These are phyloP conservation scores for Akanthomyces lecanii DNA, from an alignment of 2,329 filamentous ascomycete species.

Conservation along the genomic window DNA sequence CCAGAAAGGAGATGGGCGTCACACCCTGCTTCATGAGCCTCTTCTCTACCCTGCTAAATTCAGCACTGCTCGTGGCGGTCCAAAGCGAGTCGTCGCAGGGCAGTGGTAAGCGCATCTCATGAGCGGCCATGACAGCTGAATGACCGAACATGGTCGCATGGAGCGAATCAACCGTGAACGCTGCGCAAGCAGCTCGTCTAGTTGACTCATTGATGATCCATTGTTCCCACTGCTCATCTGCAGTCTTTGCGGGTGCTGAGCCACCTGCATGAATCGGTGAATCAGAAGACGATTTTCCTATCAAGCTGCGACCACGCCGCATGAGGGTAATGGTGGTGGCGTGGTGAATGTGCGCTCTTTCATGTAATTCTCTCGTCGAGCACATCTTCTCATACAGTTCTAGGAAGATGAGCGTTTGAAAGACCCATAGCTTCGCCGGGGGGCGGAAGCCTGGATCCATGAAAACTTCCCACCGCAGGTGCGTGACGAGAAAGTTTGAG, in stretches of 20 bases:
- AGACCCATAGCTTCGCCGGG: slow-evolving; percentile 92
- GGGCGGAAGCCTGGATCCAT: slow-evolving; percentile 86
- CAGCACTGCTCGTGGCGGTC: slow-evolving; percentile 82
- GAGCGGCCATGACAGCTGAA: slow-evolving; percentile 92
- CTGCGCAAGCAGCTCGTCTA: slow-evolving; percentile 82
- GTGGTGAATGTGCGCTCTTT: slow-evolving; percentile 93
- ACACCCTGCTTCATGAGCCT: slow-evolving; percentile 76
- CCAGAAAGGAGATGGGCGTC: slow-evolving; percentile 81
- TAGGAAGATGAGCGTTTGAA: slow-evolving; percentile 82
- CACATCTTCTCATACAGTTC: slow-evolving; percentile 99
- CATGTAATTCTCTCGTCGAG: slow-evolving; percentile 84
- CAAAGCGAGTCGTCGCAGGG: slow-evolving; percentile 92
- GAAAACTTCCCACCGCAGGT: slow-evolving; percentile 94
- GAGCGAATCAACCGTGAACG: slow-evolving; percentile 91
- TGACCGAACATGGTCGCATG: slow-evolving; percentile 98
- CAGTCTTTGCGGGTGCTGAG: slow-evolving; percentile 60
- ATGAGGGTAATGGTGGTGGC: slow-evolving; percentile 93
- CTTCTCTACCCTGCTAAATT: slow-evolving; percentile 79
- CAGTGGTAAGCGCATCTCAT: slow-evolving; percentile 86
- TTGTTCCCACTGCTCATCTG: slow-evolving; percentile 89
- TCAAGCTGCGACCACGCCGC: slow-evolving; percentile 86
- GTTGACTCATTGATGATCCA: slow-evolving; percentile 96
- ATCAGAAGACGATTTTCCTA: slow-evolving; percentile 79
- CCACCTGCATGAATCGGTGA: slow-evolving; percentile 74
- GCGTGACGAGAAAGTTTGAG: slow-evolving; percentile 86